Base-by-base conservation (phyloP, 1,139 yeast genomes). In the Geotrichum restrictum region DNA sequence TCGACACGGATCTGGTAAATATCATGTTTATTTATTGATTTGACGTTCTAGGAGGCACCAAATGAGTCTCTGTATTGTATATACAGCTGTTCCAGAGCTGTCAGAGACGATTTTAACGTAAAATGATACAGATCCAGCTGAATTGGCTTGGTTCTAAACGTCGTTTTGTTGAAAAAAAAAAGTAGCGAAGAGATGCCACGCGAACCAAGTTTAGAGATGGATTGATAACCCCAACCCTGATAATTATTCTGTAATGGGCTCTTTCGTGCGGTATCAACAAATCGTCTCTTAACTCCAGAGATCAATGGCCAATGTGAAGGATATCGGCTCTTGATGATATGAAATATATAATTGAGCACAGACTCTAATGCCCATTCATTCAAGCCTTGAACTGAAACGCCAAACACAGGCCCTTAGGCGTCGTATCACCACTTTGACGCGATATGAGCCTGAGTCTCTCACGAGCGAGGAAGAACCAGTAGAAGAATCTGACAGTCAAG, bases 381-480 rank as follows among this genome's bases (percentile, higher is more conserved):
- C 39, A 14, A 45, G 43, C 31, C 18, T 34, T 4, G 31, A 24
- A 14, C 33, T 22, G 37, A 22, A 27, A 38, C 42, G 49, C 13
- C 49, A 45, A 18, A 36, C 37, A 24, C 34, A 45, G 34, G 39
- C 16, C n/a, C 31, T 42, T 13, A 13, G 40, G 18, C 46, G 42
- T 5, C 36, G 47, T 34, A 37, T 43, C 8, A 38, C 27, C 18
- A 38, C 16, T n/a, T 27, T 49, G 16, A 44, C 49, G 2, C 18
- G 52, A 7, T 44, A 49, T 39, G 49, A 43, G 18, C 52, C 52
- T 14, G 45, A 44, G 11, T 18, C 31, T 16, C 27, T 31, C 18
- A 29, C 48, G 18, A 49, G 48, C 37, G 52, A 49, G 19, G 37
- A 39, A 16, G 52, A 34, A 10, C 11, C 22, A 18, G n/a, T n/a